Conservation (phyloP, 805 yeast species). For the Allodekkera sacchari region DNA sequence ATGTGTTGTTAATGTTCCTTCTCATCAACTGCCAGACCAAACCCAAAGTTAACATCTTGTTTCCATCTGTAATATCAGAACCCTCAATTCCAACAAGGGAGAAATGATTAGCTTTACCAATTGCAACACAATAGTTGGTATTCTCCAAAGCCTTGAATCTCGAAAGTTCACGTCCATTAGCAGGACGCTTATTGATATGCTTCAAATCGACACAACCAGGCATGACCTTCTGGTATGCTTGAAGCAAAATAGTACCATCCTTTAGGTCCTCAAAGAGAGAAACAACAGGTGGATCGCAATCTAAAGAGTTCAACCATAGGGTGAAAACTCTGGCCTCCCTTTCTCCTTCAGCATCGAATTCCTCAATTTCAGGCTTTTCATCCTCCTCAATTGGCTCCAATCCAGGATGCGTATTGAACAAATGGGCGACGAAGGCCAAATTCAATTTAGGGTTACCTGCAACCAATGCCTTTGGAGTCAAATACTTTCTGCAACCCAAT, state of each 20-base stretch:
- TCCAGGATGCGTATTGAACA: conserved; percentile 95
- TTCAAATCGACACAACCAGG: conserved; percentile 82
- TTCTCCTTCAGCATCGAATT: conserved; percentile 98
- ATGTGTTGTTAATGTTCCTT: conserved; percentile 82
- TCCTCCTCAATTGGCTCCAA: conserved; percentile 88
- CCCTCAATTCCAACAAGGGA: conserved; percentile 98
- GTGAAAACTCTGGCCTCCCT: conserved; percentile 99
- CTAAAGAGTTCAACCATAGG: conserved; percentile 92
- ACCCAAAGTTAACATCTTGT: conserved; percentile 79
- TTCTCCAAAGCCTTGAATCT: conserved; percentile 95
- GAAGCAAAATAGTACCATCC: conserved; percentile 82
- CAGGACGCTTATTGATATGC: conserved; percentile 79
- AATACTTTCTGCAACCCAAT: conserved; percentile 85
- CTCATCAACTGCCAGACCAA: conserved; percentile 99
- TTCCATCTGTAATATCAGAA: conserved; percentile 92
- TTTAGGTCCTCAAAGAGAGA: conserved; percentile 88
- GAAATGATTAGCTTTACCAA: conserved; percentile 87
- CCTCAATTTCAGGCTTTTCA: conserved; percentile 92
- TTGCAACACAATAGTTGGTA: conserved; percentile 95
- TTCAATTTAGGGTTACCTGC: conserved; percentile 96
- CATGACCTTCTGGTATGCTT: conserved; percentile 92
- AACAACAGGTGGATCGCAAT: conserved; percentile 91
- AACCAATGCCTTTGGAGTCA: conserved; percentile 87
- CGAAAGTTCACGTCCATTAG: conserved; percentile 63
- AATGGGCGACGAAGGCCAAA: conserved; percentile 93